Evolutionary conservation across 148 eudicot species (phyloP).

Genomic region (Talinum fruticosum): DNA sequence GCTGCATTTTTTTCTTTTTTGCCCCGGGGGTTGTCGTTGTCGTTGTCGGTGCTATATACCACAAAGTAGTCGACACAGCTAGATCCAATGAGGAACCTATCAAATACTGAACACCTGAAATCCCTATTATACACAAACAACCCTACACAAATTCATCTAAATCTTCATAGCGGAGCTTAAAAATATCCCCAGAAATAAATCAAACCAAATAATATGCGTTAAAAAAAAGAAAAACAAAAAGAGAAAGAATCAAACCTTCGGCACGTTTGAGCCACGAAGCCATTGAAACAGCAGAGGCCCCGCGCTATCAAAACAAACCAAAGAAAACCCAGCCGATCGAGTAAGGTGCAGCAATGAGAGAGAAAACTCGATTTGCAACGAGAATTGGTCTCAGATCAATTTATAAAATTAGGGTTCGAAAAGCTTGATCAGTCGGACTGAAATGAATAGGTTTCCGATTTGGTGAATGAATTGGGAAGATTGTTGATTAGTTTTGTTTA

Average conservation of each 20-base stretch:
- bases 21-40: no score
- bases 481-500: neutral
- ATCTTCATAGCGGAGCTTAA: no score
- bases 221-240: neutral
- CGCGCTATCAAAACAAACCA: neutral
- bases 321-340: neutral
- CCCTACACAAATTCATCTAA: neutral
- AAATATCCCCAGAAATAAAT: no score
- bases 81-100: neutral
- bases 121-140: neutral
- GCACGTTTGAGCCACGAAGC: conserved; percentile 1
- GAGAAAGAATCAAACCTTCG: neutral
- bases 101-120: neutral
- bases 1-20: neutral
- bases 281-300: neutral
- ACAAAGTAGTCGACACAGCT: no score
- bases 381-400: neutral
- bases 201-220: neutral
- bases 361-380: neutral
- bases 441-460: neutral
- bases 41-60: no score
- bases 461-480: neutral
- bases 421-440: neutral
- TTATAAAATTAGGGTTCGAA: neutral
- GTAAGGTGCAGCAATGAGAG: neutral